Base-by-base conservation (phyloP, 2,329 filamentous ascomycete genomes). In the Hypomyces rosellus region DNA sequence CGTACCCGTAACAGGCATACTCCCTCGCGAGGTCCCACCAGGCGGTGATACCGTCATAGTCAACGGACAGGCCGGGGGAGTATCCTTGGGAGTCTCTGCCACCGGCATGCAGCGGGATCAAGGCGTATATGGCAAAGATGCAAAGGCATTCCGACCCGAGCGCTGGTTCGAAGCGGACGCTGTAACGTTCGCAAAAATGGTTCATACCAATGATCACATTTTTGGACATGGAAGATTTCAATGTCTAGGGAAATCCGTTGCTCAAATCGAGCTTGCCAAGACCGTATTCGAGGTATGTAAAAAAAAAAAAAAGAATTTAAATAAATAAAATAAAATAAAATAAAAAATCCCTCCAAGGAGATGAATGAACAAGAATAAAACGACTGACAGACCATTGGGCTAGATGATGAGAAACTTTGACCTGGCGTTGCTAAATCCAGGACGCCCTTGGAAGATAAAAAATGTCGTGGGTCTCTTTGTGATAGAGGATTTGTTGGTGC, bases 251-350 rank as follows among this genome's bases (percentile, higher is more conserved):
- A 67, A 67, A 18, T 59, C 63, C 0, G 61, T 72, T 9, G 69
- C 71, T 0, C 49, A 63, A 15, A 61, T 73, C 33, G 68, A 73
- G 46, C 13, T 72, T 22, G 63, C 63, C 20, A 66, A 68, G 53
- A 55, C 62, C 1, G 59, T 72, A 15, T 69, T 74, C 18, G 73
- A 77, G 64, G 69, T 73, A 69, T 3, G 54, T 33, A 40, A 30
- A 30, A n/a, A n/a, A n/a, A n/a, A n/a, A n/a, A n/a, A n/a, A n/a
- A n/a, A n/a, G n/a, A n/a, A n/a, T n/a, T n/a, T n/a, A n/a, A n/a
- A n/a, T n/a, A n/a, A n/a, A n/a, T n/a, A n/a, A n/a, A n/a, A n/a
- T n/a, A n/a, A n/a, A n/a, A n/a, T n/a, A n/a, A n/a, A n/a, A n/a
- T n/a, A n/a, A n/a, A n/a, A n/a, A n/a, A n/a, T n/a, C n/a, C n/a